Conservation (phyloP, 2,329 filamentous ascomycete genomes). For the Fusarium liriodendri region DNA sequence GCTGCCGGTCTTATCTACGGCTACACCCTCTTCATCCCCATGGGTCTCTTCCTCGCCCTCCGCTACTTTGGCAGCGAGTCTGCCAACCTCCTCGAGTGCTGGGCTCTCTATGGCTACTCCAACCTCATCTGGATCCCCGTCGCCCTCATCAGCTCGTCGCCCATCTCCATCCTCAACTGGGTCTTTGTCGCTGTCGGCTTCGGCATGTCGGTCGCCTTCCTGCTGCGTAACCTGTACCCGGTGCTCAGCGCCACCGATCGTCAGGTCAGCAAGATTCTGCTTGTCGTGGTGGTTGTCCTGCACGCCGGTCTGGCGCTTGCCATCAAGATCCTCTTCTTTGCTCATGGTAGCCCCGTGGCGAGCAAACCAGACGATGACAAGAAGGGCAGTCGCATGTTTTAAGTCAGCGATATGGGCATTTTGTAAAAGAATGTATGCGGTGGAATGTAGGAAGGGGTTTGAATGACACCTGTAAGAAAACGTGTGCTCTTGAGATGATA, state of each 20-base stretch:
- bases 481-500: constrained; percentile 12
- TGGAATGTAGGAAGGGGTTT: constrained; percentile 15
- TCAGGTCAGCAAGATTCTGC: constrained; percentile 88
- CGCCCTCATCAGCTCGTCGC: constrained; percentile 90
- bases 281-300: constrained; percentile 84
- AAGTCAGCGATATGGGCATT: not conserved
- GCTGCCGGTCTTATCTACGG: constrained; percentile 95
- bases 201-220: constrained; percentile 82
- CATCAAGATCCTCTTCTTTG: constrained; percentile 98
- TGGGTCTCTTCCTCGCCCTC: constrained; percentile 86
- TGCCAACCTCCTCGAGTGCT: constrained; percentile 94
- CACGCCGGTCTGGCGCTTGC: constrained; percentile 92
- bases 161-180: constrained; percentile 89
- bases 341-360: constrained; percentile 70
- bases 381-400: constrained; percentile 36
- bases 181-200: constrained; percentile 91
- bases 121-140: constrained; percentile 99
- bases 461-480: constrained; percentile 32
- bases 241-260: constrained; percentile 93
- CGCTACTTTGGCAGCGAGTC: constrained; percentile 96
- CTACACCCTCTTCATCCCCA: constrained; percentile 88
- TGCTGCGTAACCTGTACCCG: constrained; percentile 88
- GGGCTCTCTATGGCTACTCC: constrained; percentile 94
- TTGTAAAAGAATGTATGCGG: not conserved
- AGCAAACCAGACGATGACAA: constrained; percentile 52